phyloP scores from a whole-genome alignment of 805 yeast genomes.

The Pichia exigua region DNA sequence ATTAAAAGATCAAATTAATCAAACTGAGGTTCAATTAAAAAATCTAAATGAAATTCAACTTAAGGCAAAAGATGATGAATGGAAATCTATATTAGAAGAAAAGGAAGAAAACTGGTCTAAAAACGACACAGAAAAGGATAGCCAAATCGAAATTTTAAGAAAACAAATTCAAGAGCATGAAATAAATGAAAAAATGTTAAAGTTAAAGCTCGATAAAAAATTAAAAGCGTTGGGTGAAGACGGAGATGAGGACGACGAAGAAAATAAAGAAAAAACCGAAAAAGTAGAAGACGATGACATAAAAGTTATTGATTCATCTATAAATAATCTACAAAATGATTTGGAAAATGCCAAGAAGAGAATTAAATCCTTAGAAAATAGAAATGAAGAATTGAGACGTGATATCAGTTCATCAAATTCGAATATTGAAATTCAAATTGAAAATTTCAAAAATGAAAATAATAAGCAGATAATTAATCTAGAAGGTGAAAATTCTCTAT shows the following conservation, averaged over 20 bases:
- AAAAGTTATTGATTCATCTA: constrained; percentile 20
- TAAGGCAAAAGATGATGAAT: constrained; percentile 67
- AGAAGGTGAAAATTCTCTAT: constrained; percentile 61
- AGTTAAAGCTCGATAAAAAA: constrained; percentile 46
- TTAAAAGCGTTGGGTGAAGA: constrained; percentile 33
- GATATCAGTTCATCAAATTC: constrained; percentile 52
- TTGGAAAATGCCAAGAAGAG: constrained; percentile 63
- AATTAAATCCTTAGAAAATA: constrained; percentile 59
- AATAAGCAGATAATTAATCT: constrained; percentile 44
- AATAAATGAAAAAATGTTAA: constrained; percentile 56
- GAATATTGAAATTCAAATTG: constrained; percentile 34
- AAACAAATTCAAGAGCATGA: constrained; percentile 56
- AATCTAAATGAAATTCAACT: constrained; percentile 46
- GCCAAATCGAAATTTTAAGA: constrained; percentile 44
- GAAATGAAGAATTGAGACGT: constrained; percentile 67
- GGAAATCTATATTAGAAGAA: constrained; percentile 61
- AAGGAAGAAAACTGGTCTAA: constrained; percentile 61
- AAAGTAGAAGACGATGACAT: constrained; percentile 6
- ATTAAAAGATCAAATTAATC: constrained; percentile 52
- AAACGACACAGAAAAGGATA: constrained; percentile 44
- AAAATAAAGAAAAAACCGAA: constrained; percentile 20
- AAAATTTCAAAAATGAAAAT: constrained; percentile 34
- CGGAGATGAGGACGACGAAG: constrained; percentile 21
- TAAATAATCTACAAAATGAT: constrained; percentile 59
- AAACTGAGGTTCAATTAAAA: constrained; percentile 54